Evolutionary conservation across 805 yeast species (phyloP).

Genomic region (Metschnikowia gruessii): DNA sequence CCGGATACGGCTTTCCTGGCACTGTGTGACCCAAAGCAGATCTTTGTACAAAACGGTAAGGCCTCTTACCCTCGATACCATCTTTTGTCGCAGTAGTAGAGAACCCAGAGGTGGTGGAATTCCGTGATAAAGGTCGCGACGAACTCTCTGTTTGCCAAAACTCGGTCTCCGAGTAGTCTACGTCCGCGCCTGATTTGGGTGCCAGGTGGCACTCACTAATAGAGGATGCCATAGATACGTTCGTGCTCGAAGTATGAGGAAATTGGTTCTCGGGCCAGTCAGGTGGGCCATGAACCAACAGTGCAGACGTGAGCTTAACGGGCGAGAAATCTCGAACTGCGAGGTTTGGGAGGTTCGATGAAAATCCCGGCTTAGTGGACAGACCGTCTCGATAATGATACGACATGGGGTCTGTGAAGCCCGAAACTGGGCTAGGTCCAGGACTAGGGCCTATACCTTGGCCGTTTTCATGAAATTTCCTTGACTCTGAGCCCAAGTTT

Average conservation of each 20-base stretch:
- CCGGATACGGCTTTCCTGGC: constrained; percentile 13
- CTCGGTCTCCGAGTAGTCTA: constrained; percentile 10
- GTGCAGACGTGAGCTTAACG: not conserved
- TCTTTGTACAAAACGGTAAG: constrained; percentile 45
- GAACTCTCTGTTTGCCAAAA: constrained; percentile 20
- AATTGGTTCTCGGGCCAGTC: constrained; percentile 3
- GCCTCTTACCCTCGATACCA: constrained; percentile 63
- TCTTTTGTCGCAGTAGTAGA: constrained; percentile 74
- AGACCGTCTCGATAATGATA: no score
- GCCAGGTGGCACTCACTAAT: constrained; percentile 27
- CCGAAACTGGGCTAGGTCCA: no score
- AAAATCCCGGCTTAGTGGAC: not conserved
- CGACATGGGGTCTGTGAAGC: no score
- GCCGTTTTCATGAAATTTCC: no score
- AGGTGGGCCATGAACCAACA: constrained; percentile 1
- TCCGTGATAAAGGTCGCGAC: constrained; percentile 60
- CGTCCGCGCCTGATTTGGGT: constrained; percentile 2
- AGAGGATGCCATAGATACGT: constrained; percentile 26
- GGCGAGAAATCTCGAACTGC: not conserved
- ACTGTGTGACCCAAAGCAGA: constrained; percentile 34
- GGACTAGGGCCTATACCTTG: no score
- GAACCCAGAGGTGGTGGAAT: constrained; percentile 62
- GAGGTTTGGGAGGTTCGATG: not conserved
- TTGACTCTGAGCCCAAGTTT: no score
- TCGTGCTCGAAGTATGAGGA: constrained; percentile 18